A percentile compares a stretch with the other conserved stretches of the same genome.
Conservation (phyloP, 129 eudicot genomes). For the Centrapalus pauciflorus region DNA sequence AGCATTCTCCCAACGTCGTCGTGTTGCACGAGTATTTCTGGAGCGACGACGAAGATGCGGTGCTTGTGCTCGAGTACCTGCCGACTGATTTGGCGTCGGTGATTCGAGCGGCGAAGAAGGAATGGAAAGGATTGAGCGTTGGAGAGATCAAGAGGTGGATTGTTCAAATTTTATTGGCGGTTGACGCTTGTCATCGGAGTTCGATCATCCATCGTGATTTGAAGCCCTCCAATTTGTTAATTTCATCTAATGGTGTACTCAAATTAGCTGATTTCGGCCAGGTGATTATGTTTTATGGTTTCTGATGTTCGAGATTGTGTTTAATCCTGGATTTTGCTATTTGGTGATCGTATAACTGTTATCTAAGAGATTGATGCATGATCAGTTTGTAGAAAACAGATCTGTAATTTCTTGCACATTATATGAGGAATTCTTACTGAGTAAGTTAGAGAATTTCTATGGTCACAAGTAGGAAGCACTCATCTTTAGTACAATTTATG, state of each 20-base stretch:
- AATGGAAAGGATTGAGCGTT: conserved; percentile 42
- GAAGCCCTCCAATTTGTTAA: conserved; percentile 80
- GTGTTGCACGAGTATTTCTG: conserved; percentile 76
- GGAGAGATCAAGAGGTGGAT: conserved; percentile 90
- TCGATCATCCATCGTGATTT: conserved; percentile 86
- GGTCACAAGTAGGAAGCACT: neutral
- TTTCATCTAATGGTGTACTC: conserved; percentile 69
- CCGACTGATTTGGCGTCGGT: conserved; percentile 61
- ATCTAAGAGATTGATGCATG: neutral
- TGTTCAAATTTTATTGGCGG: conserved; percentile 71
- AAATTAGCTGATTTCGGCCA: conserved; percentile 96
- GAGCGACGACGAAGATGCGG: conserved; percentile 80
- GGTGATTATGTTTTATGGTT: conserved; percentile 30
- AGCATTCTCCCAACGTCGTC: conserved; percentile 82
- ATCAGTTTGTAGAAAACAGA: neutral
- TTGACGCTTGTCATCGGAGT: conserved; percentile 88
- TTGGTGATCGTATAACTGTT: neutral
- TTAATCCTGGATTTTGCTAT: neutral
- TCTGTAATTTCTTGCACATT: too few species aligned
- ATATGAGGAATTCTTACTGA: neutral
- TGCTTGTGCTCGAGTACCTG: conserved; percentile 78
- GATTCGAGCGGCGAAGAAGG: conserved; percentile 43
- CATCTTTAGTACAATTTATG: neutral
- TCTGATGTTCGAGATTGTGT: neutral
- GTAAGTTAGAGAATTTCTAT: neutral